phyloP scores from a whole-genome alignment of 495 filamentous ascomycete species.

The Trichoderma orchidacearum region DNA sequence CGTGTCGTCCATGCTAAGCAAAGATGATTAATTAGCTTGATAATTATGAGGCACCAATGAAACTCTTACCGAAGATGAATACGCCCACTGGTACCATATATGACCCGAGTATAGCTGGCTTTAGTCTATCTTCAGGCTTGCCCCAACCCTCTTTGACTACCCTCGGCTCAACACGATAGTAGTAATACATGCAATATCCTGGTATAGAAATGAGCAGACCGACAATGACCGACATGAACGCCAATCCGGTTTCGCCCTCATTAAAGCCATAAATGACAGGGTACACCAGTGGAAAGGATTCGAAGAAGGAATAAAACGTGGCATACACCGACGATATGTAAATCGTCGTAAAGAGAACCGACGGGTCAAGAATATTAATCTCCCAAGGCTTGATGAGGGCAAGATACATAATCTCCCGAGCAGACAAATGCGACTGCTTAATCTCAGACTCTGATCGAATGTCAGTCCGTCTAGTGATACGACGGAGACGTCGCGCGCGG shows the following conservation, averaged over 20 bases:
- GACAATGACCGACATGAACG: constrained; percentile 50
- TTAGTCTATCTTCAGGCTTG: constrained; percentile 36
- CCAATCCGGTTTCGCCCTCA: constrained; percentile 45
- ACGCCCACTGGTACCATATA: constrained; percentile 44
- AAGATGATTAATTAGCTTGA: too few species aligned
- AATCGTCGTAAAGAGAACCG: constrained; percentile 45
- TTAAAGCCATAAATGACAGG: constrained; percentile 45
- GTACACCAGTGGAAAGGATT: constrained; percentile 61
- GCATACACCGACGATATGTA: constrained; percentile 52
- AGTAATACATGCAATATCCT: constrained; percentile 37
- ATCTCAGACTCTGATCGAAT: constrained; percentile 39
- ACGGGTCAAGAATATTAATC: constrained; percentile 48
- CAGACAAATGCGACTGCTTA: constrained; percentile 32
- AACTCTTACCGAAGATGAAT: constrained; percentile 54
- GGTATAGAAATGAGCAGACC: constrained; percentile 38
- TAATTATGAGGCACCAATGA: too few species aligned
- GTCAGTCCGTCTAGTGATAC: constrained; percentile 23
- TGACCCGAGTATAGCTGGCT: too few species aligned
- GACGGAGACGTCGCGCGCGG: constrained; percentile 25
- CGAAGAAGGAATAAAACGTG: constrained; percentile 61
- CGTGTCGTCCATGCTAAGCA: too few species aligned
- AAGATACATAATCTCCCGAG: constrained; percentile 35
- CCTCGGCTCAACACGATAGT: constrained; percentile 34
- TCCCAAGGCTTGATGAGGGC: constrained; percentile 48
- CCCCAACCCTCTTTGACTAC: constrained; percentile 24